phyloP scores from a whole-genome alignment of 176 grass and related monocot genomes.

The Panicum miliaceum region DNA sequence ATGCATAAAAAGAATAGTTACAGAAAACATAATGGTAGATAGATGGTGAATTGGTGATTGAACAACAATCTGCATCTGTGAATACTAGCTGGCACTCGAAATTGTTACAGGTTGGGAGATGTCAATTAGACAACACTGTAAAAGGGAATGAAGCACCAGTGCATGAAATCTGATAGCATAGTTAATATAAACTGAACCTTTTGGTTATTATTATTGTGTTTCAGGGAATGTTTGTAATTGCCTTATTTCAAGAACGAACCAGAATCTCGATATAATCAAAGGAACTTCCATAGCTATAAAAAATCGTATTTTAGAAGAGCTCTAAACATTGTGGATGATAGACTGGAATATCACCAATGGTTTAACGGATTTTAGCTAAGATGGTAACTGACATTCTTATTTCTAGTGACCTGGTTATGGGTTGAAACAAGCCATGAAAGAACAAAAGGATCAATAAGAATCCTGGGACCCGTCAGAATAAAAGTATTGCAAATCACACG shows the following conservation, averaged over 20 bases:
- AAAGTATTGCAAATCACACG: not conserved
- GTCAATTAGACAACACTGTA: not conserved
- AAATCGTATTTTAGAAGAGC: not conserved
- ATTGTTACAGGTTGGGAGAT: not conserved
- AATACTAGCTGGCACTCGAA: not conserved
- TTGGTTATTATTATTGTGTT: not conserved
- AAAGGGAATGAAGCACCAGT: not conserved
- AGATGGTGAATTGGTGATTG: not conserved
- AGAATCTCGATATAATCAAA: not conserved
- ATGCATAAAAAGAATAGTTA: not conserved
- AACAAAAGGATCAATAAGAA: not conserved
- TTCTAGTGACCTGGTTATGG: not conserved
- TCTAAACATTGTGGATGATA: not conserved
- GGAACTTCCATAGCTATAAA: not conserved
- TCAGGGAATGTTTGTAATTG: not conserved
- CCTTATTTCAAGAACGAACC: slow-evolving; percentile 4
- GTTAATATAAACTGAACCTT: not conserved
- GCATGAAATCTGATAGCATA: not conserved
- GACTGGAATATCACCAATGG: not conserved
- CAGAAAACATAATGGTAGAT: not conserved
- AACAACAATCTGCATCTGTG: not conserved
- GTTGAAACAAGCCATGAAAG: slow-evolving; percentile 12
- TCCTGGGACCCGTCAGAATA: not conserved
- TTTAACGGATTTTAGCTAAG: not conserved
- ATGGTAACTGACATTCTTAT: not conserved